Conservation (phyloP, 129 eudicot species). For the Escallonia rubra region DNA sequence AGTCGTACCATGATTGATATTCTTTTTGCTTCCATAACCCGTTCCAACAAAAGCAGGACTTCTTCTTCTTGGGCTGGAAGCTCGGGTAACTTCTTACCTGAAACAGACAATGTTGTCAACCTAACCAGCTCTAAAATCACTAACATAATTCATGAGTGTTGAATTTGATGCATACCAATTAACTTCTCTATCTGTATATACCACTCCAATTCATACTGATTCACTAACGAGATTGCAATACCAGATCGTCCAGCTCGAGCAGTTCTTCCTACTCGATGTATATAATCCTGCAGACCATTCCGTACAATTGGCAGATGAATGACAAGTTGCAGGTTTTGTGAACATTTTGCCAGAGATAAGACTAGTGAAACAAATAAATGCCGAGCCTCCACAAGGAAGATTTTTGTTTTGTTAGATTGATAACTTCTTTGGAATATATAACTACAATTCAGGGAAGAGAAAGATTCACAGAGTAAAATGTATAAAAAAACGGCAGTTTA, state of each 20-base stretch:
- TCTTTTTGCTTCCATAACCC: constrained; percentile 75
- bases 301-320: neutral
- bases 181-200: constrained; percentile 24
- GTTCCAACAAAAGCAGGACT: constrained; percentile 53
- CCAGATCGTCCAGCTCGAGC: constrained; percentile 99
- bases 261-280: constrained; percentile 96
- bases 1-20: constrained; percentile 49
- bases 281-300: constrained; percentile 78
- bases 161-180: constrained; percentile 39
- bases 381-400: neutral
- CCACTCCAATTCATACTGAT: constrained; percentile 95
- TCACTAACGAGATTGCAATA: constrained; percentile 79
- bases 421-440: too few relatives aligned
- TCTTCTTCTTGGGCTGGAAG: constrained; percentile 66
- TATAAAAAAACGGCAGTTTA: too few relatives aligned
- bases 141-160: neutral
- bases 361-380: neutral
- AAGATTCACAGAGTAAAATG: too few relatives aligned
- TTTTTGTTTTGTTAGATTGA: neutral
- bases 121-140: neutral
- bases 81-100: constrained; percentile 73
- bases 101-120: constrained; percentile 3
- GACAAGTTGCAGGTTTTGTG: neutral
- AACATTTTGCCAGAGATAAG: neutral
- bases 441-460: too few relatives aligned